Evolutionary conservation across 2,329 filamentous ascomycete species (phyloP), one percentile per base, ranked within the genome.

Genomic region (Sarocladiaceae sp.): DNA sequence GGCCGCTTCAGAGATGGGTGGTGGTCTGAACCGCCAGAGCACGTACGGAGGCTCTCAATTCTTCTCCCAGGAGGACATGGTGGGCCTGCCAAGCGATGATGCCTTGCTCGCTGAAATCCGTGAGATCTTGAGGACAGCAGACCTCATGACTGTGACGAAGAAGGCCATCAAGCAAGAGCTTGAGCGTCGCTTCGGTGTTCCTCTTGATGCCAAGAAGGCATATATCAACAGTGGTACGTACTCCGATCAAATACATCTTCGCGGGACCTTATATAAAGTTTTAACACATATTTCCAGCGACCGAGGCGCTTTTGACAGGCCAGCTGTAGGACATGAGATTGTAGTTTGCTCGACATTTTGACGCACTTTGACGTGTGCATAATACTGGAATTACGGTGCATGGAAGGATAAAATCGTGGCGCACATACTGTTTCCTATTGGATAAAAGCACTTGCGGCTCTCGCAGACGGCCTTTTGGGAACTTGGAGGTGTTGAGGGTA

Each of bases 61-160:
- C 62, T 73, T 82, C 47, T 70, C 66, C 9, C 69, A 75, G n/a
- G 76, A 80, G 44, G 85, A 90, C 56, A 73, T 95, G 54, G 73
- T 78, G 6, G 80, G 83, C 46, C 67, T 96, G 58, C 93, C 93
- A 0, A 86, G 76, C 49, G 93, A 98, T 55, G 93, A 98, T 58
- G 85, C 88, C 10, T 73, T 98, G 41, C 70, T 98, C 50, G 83
- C 88, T 0, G 93, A 98, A 73, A 98, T 98, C 55, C 80, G 93
- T 43, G 89, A 96, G 58, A 95, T 98, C 51, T 71, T 98, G 50
- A 79, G 83, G 54, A 94, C 85, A 11, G 90, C 89, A 2, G 93
- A 98, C 67, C 69, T 98, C 59, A 98, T 98, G 93, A 90, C 80
- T 4, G 88, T 98, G 33, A 98, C 93, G 53, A 98, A 98, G 81